A percentile compares a stretch with the other conserved stretches of the same genome.
Conservation (phyloP, 2,329 filamentous ascomycete species). For the Nemania sp. region DNA sequence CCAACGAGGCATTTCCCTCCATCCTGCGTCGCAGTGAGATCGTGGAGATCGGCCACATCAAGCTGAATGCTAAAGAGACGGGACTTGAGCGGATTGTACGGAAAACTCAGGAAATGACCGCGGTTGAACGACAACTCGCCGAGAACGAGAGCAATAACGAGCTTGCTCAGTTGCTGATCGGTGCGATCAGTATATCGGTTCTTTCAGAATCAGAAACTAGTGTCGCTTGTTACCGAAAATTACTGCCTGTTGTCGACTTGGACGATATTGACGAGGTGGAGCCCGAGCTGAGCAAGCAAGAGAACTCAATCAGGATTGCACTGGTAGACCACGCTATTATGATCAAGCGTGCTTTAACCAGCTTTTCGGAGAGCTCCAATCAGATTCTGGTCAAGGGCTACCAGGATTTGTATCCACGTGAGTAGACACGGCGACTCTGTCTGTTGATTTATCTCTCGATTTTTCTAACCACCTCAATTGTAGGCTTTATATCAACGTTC, state of each 20-base stretch:
- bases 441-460: constrained; percentile 9
- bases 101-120: constrained; percentile 83
- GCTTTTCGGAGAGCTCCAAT: constrained; percentile 67
- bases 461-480: constrained; percentile 18
- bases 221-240: constrained; percentile 74
- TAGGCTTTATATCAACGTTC: constrained; percentile 66
- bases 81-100: constrained; percentile 86
- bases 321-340: constrained; percentile 87
- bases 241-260: constrained; percentile 62
- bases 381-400: constrained; percentile 59
- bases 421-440: constrained; percentile 40
- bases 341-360: constrained; percentile 77
- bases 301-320: constrained; percentile 81
- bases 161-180: constrained; percentile 68
- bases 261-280: constrained; percentile 49
- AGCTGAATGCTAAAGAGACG: constrained; percentile 77
- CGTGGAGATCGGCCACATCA: constrained; percentile 65
- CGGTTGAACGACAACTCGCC: constrained; percentile 72
- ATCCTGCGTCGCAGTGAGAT: constrained; percentile 89
- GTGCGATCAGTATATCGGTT: constrained; percentile 76
- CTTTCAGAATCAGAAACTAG: constrained; percentile 75
- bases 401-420: constrained; percentile 67
- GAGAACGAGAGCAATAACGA: constrained; percentile 77
- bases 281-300: constrained; percentile 60
- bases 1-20: constrained; percentile 85